phyloP scores from a whole-genome alignment of 2,329 filamentous ascomycete genomes.

The Parasarocladium wereldwijsianum region DNA sequence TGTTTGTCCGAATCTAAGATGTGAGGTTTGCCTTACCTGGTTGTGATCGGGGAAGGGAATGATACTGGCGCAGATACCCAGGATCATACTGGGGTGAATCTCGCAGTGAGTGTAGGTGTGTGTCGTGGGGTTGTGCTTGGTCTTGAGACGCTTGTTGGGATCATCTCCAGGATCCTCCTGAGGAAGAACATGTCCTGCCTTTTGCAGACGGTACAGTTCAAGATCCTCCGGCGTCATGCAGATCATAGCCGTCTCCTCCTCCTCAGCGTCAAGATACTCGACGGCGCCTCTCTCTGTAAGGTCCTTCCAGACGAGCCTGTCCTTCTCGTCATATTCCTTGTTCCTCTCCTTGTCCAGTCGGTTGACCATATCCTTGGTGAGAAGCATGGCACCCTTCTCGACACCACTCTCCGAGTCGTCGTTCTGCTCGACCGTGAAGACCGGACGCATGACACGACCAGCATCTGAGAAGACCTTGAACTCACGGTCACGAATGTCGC shows the following conservation, averaged over 20 bases:
- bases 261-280: constrained; percentile 93
- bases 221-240: constrained; percentile 97
- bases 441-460: constrained; percentile 81
- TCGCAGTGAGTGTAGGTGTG: constrained; percentile 97
- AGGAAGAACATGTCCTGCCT: constrained; percentile 17
- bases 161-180: constrained; percentile 50
- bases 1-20: not conserved
- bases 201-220: constrained; percentile 58
- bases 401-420: constrained; percentile 49
- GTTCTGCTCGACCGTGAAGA: constrained; percentile 89
- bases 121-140: constrained; percentile 71
- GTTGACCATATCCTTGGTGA: constrained; percentile 72
- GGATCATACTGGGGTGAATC: constrained; percentile 97
- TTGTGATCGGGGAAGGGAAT: constrained; percentile 99
- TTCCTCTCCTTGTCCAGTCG: constrained; percentile 60
- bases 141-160: constrained; percentile 75
- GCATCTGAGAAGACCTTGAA: constrained; percentile 99
- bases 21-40: constrained; percentile 37
- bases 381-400: constrained; percentile 54
- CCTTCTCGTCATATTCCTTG: constrained; percentile 44
- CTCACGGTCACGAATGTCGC: constrained; percentile 92
- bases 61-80: constrained; percentile 96
- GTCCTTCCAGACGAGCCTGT: constrained; percentile 67
- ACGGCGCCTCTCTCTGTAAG: constrained; percentile 74
- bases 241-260: constrained; percentile 98